These are phyloP conservation scores for Aspergillus diversus DNA, from an alignment of 495 filamentous ascomycete genomes.

Conservation along the genomic window DNA sequence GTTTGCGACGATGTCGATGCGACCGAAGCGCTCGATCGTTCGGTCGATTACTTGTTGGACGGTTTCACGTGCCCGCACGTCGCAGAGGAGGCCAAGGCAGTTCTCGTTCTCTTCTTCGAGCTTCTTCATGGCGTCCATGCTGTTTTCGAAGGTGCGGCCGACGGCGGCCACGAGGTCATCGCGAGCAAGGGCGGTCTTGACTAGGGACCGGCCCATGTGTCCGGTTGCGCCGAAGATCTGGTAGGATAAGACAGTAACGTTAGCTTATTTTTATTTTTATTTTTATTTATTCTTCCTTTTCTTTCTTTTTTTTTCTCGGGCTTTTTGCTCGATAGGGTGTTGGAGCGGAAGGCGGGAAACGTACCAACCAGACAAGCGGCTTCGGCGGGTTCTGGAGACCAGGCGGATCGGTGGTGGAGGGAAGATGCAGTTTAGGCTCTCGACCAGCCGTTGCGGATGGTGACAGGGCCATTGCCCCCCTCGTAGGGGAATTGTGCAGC, in stretches of 20 bases:
- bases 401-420: slow-evolving; percentile 79
- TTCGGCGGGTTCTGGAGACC: slow-evolving; percentile 70
- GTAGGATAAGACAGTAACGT: neutral
- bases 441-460: slow-evolving; percentile 36
- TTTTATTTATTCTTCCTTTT: too few relatives aligned
- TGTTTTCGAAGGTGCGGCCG: slow-evolving; percentile 82
- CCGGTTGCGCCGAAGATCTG: slow-evolving; percentile 94
- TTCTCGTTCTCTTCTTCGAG: slow-evolving; percentile 58
- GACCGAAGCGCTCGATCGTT: slow-evolving; percentile 73
- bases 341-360: slow-evolving; percentile 19
- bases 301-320: too few relatives aligned
- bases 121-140: slow-evolving; percentile 65
- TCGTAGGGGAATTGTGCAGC: slow-evolving; percentile 36
- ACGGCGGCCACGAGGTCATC: slow-evolving; percentile 89
- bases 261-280: too few relatives aligned
- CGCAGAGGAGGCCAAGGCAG: slow-evolving; percentile 82
- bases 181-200: slow-evolving; percentile 76
- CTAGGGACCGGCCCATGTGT: slow-evolving; percentile 91
- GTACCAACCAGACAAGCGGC: slow-evolving; percentile 81
- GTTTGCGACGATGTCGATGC: slow-evolving; percentile 88
- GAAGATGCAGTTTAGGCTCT: slow-evolving; percentile 60
- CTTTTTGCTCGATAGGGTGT: slow-evolving; percentile 1
- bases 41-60: slow-evolving; percentile 70
- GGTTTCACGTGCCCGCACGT: slow-evolving; percentile 81
- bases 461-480: slow-evolving; percentile 22